phyloP scores from a whole-genome alignment of 2,329 filamentous ascomycete species.

The Bipolaris gigantea region DNA sequence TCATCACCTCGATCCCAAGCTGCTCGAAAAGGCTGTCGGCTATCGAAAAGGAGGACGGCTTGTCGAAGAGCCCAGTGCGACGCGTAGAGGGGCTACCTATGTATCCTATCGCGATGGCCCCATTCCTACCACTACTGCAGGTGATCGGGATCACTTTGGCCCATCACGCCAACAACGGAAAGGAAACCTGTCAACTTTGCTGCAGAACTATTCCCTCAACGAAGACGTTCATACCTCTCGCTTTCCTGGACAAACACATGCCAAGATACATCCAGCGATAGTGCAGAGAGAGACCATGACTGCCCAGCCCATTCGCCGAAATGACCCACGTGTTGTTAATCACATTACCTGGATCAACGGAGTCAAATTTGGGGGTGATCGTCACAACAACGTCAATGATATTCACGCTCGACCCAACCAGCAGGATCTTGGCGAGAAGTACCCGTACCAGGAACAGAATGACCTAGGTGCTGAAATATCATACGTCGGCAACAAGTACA shows the following conservation, averaged over 20 bases:
- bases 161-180: conserved; percentile 24
- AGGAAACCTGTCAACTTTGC: conserved; percentile 32
- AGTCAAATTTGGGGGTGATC: conserved; percentile 59
- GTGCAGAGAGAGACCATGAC: conserved; percentile 49
- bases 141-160: conserved; percentile 22
- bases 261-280: conserved; percentile 8
- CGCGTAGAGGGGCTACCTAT: conserved; percentile 81
- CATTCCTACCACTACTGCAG: conserved; percentile 20
- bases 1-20: conserved; percentile 68
- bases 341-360: conserved; percentile 68
- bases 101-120: conserved; percentile 73
- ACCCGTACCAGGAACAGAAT: conserved; percentile 49
- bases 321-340: conserved; percentile 55
- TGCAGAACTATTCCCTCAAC: conserved; percentile 27
- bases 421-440: conserved; percentile 16
- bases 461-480: conserved; percentile 62
- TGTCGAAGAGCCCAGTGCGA: conserved; percentile 68
- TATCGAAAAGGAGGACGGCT: conserved; percentile 70
- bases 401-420: conserved; percentile 20
- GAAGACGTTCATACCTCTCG: conserved; percentile 16
- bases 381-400: conserved; percentile 30
- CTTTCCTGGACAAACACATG: conserved; percentile 10
- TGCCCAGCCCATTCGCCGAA: conserved; percentile 54
- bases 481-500: conserved; percentile 62
- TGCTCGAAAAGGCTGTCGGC: conserved; percentile 67